A percentile compares a stretch with the other conserved stretches of the same genome.
Evolutionary conservation across 805 yeast genomes (phyloP).

Genomic region (Teunomyces pallodes): DNA sequence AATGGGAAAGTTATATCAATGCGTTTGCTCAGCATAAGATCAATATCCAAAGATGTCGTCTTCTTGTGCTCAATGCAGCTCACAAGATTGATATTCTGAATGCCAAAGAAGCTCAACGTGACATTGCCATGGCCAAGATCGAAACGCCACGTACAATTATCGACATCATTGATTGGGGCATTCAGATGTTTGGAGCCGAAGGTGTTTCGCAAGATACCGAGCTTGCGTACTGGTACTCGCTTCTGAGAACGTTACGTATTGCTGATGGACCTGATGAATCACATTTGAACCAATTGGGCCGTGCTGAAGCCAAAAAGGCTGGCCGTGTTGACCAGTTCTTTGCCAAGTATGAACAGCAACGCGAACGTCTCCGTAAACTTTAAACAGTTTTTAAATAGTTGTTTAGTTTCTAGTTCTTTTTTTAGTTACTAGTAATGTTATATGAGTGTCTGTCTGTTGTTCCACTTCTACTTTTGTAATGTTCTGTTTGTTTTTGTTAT

Average conservation of each 20-base stretch:
- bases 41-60: constrained; percentile 51
- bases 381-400: constrained; percentile 10
- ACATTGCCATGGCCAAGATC: constrained; percentile 63
- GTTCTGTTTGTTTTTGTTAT: neutral
- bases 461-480: too few relatives aligned
- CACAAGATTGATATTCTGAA: constrained; percentile 52
- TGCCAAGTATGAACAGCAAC: constrained; percentile 17
- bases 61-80: constrained; percentile 60
- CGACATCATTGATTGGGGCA: constrained; percentile 56
- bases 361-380: constrained; percentile 23
- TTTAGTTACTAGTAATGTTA: too few relatives aligned
- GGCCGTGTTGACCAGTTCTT: constrained; percentile 35
- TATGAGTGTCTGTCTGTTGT: too few relatives aligned
- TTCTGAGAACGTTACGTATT: constrained; percentile 53
- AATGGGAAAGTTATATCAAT: constrained; percentile 49
- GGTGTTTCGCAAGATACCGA: constrained; percentile 63
- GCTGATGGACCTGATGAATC: constrained; percentile 75
- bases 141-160: constrained; percentile 57
- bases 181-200: constrained; percentile 64
- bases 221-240: constrained; percentile 52
- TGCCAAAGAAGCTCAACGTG: constrained; percentile 53
- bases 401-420: neutral
- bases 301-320: constrained; percentile 41
- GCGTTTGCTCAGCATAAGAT: constrained; percentile 53
- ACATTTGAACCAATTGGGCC: constrained; percentile 56